These are phyloP conservation scores for Byssothecium circinans DNA, from an alignment of 2,329 filamentous ascomycete genomes.

Conservation along the genomic window DNA sequence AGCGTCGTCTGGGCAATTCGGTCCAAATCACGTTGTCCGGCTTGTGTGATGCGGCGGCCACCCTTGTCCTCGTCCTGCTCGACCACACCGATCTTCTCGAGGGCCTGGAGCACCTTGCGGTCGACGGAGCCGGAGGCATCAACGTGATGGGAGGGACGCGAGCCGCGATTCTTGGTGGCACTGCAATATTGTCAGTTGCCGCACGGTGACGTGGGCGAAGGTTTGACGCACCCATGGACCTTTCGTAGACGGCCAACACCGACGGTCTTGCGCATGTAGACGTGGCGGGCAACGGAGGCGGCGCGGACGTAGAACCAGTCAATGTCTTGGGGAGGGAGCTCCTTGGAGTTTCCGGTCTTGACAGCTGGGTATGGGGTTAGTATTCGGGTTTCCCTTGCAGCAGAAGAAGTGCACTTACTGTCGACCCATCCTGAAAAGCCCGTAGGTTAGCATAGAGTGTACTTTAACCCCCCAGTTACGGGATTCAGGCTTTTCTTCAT, in stretches of 20 bases:
- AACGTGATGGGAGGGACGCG: constrained; percentile 89
- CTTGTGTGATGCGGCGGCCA: constrained; percentile 96
- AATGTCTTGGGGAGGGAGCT: constrained; percentile 96
- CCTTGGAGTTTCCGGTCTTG: constrained; percentile 68
- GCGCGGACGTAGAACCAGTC: constrained; percentile 95
- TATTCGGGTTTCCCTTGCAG: background rate
- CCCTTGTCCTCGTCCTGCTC: constrained; percentile 99
- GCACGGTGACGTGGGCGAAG: background rate
- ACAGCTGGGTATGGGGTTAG: constrained; percentile 17
- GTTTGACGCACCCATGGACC: constrained; percentile 66
- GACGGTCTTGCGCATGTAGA: constrained; percentile 99
- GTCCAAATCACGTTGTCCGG: constrained; percentile 98
- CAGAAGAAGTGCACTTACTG: constrained; percentile 65
- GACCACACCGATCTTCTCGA: constrained; percentile 98
- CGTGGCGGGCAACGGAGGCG: constrained; percentile 92
- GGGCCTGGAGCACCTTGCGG: constrained; percentile 94
- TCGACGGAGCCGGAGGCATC: constrained; percentile 94
- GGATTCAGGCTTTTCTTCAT: constrained; percentile 55
- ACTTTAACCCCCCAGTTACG: constrained; percentile 54
- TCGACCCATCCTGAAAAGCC: constrained; percentile 90
- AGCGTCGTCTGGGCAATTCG: constrained; percentile 59
- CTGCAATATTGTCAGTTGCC: constrained; percentile 18
- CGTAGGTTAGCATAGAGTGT: constrained; percentile 55
- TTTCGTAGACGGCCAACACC: constrained; percentile 97
- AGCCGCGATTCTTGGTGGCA: constrained; percentile 92